These are phyloP conservation scores for Hymenoscyphus fraxineus DNA, from an alignment of 2,329 filamentous ascomycete genomes.

Conservation along the genomic window DNA sequence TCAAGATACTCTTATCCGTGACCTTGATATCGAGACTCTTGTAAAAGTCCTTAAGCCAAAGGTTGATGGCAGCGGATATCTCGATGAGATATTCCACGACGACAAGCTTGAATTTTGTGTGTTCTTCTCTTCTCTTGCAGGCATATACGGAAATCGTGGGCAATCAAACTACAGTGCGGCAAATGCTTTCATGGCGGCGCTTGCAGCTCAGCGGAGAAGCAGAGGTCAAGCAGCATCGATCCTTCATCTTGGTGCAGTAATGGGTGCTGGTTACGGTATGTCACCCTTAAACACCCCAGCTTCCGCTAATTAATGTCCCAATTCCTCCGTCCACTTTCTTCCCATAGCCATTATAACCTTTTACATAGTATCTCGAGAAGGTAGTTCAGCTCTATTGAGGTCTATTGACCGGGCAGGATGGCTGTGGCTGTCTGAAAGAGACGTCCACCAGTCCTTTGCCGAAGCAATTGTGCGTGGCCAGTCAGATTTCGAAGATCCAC, in stretches of 20 bases:
- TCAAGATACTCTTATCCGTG: conserved; percentile 33
- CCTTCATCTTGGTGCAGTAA: conserved; percentile 5
- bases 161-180: conserved; percentile 30
- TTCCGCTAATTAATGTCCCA: neutral
- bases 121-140: conserved; percentile 8
- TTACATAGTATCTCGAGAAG: neutral
- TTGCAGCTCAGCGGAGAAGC: conserved; percentile 9
- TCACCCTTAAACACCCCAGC: neutral
- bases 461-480: conserved; percentile 38
- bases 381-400: neutral
- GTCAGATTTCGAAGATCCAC: neutral
- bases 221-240: conserved; percentile 4
- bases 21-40: conserved; percentile 30
- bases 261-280: conserved; percentile 5
- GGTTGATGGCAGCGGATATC: conserved; percentile 15
- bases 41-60: conserved; percentile 17
- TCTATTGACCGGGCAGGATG: neutral
- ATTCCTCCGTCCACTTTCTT: neutral
- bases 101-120: conserved; percentile 28
- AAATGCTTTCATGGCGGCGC: conserved; percentile 28
- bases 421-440: conserved; percentile 31
- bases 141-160: conserved; percentile 25
- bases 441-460: conserved; percentile 41
- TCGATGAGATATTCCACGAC: conserved; percentile 17
- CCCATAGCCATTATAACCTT: neutral